Evolutionary conservation across 768 basidiomycete species (phyloP).

Genomic region (Sporobolomyces pararoseus): DNA sequence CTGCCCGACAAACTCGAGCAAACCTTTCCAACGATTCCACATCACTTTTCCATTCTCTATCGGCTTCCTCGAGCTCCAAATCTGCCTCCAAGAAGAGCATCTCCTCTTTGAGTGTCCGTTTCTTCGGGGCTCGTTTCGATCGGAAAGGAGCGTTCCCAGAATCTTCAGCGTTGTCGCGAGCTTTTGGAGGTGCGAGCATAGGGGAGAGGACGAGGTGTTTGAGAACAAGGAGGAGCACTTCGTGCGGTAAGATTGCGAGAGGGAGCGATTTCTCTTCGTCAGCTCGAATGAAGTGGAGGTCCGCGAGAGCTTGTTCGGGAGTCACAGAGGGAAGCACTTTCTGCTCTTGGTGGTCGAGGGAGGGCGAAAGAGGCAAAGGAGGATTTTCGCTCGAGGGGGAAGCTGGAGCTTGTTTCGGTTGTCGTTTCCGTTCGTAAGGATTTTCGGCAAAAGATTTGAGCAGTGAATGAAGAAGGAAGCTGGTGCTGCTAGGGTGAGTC

Average conservation of each 20-base stretch:
- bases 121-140: slow-evolving; percentile 2
- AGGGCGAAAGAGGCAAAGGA: neutral
- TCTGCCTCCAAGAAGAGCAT: slow-evolving; percentile 22
- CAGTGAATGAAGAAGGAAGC: slow-evolving; percentile 29
- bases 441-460: slow-evolving; percentile 36
- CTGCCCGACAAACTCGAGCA: slow-evolving; percentile 25
- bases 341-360: neutral
- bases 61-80: slow-evolving; percentile 25
- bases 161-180: neutral
- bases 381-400: neutral
- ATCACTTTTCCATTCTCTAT: slow-evolving; percentile 31
- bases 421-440: slow-evolving; percentile 36
- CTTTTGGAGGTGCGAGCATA: slow-evolving; percentile 24
- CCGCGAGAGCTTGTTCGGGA: slow-evolving; percentile 19
- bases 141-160: neutral
- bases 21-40: slow-evolving; percentile 41
- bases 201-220: slow-evolving; percentile 30
- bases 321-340: neutral
- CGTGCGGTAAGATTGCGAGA: slow-evolving; percentile 37
- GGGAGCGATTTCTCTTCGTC: slow-evolving; percentile 29
- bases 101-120: slow-evolving; percentile 34
- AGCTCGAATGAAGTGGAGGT: slow-evolving; percentile 34
- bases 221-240: slow-evolving; percentile 42
- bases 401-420: neutral
- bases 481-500: slow-evolving; percentile 36